Conservation (phyloP, 2,329 filamentous ascomycete genomes). For the Emericellopsis atlantica region DNA sequence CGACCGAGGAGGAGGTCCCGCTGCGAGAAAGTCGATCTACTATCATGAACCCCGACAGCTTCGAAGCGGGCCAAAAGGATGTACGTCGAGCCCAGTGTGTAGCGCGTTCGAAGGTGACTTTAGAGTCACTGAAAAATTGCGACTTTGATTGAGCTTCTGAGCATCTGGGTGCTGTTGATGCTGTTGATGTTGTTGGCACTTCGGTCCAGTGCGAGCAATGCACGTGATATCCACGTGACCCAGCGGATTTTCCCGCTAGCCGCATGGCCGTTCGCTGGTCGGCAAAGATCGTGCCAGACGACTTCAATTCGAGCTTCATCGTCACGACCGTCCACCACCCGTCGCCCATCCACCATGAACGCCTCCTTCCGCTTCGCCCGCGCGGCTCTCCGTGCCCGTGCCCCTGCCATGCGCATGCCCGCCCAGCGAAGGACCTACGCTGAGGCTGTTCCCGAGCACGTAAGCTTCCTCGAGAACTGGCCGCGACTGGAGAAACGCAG, state of each 20-base stretch:
- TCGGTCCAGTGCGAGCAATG: no score
- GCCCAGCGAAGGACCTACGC: constrained; percentile 85
- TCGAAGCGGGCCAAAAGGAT: no score
- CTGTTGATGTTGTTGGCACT: not conserved
- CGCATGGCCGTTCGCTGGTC: constrained; percentile 25
- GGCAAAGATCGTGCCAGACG: constrained; percentile 35
- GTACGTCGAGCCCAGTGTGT: no score
- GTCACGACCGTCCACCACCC: constrained; percentile 27
- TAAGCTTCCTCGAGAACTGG: constrained; percentile 21
- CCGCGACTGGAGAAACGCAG: constrained; percentile 5
- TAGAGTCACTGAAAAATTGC: no score
- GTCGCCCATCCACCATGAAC: constrained; percentile 59
- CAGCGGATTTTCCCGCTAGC: constrained; percentile 24
- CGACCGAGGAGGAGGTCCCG: no score
- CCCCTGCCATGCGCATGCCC: constrained; percentile 62
- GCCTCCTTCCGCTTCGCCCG: constrained; percentile 76
- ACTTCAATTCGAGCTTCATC: constrained; percentile 16
- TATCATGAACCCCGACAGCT: no score
- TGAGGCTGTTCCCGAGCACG: constrained; percentile 76
- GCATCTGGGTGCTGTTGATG: not conserved
- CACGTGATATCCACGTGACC: constrained; percentile 21
- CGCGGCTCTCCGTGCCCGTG: constrained; percentile 73
- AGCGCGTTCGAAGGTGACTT: no score
- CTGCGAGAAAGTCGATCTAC: no score
- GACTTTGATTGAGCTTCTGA: not conserved